phyloP scores from a whole-genome alignment of 345 rosid genomes.

The Lagerstroemia speciosa region DNA sequence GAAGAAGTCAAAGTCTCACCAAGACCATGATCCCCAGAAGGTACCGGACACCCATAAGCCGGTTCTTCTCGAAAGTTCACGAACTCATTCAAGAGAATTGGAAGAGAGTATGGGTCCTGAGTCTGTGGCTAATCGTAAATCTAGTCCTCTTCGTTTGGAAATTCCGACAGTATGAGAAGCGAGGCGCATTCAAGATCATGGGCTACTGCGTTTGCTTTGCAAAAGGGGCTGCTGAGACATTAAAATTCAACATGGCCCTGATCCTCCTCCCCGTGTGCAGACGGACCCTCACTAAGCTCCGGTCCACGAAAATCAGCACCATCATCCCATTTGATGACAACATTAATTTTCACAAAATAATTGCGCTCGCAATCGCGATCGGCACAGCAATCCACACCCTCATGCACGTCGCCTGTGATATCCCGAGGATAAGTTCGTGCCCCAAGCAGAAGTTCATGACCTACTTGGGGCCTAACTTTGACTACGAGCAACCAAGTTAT shows the following conservation, averaged over 20 bases:
- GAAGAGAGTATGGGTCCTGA: slow-evolving; percentile 55
- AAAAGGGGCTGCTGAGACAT: slow-evolving; percentile 80
- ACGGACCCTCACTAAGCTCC: slow-evolving; percentile 55
- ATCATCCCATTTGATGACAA: slow-evolving; percentile 86
- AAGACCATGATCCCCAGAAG: slow-evolving; percentile 72
- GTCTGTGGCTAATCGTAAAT: slow-evolving; percentile 39
- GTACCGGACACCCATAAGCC: slow-evolving; percentile 58
- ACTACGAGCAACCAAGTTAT: slow-evolving; percentile 58
- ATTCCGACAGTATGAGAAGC: slow-evolving; percentile 20
- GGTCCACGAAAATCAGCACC: slow-evolving; percentile 46
- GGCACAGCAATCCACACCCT: slow-evolving; percentile 35
- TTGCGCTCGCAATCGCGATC: slow-evolving; percentile 45
- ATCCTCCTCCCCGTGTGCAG: slow-evolving; percentile 78
- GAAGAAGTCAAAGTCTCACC: slow-evolving; percentile 39
- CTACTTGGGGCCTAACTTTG: slow-evolving; percentile 32
- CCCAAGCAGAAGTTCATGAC: slow-evolving; percentile 35
- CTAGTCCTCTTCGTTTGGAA: slow-evolving; percentile 51
- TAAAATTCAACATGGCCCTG: slow-evolving; percentile 87
- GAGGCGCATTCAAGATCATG: slow-evolving; percentile 47
- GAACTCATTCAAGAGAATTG: slow-evolving; percentile 55
- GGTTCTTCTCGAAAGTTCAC: slow-evolving; percentile 24
- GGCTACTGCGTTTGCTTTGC: slow-evolving; percentile 77
- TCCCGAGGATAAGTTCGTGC: slow-evolving; percentile 40
- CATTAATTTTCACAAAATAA: slow-evolving; percentile 71
- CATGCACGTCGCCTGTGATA: slow-evolving; percentile 58